Base-by-base conservation (phyloP, 2,329 filamentous ascomycete genomes). In the Scedosporium minutisporum region DNA sequence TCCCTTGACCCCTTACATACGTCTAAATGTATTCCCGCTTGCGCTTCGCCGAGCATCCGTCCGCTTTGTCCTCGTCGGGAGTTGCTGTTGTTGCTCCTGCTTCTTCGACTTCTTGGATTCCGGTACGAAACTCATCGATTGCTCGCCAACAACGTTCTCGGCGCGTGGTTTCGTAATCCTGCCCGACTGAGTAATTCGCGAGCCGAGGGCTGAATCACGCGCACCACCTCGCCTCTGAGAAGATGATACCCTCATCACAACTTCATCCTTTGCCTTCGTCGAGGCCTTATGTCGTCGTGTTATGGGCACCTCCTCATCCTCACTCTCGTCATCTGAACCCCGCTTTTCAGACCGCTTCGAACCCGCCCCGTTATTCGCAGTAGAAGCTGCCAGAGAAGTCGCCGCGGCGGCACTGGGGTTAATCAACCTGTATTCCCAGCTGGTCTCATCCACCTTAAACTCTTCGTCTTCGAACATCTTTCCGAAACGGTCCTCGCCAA, bases 391-490 rank as follows among this genome's bases (percentile, higher is more conserved):
- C 38, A n/a, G 33, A 16, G 33, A 25, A n/a, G 59, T 25, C 12
- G 60, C 60, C 2, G 60, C 60, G 5, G 60, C 60, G 4, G 91
- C 95, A 74, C 91, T 96, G 4, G 95, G 91, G 72, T 99, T 99
- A 75, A 96, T 86, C 57, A 88, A 82, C 64, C 87, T 85, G 79
- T 96, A 99, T 73, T 97, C 93, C 69, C 86, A 82, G 66, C 88
- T 96, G 46, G 78, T 88, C 76, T 99, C 95, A 73, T 99, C 93
- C 64, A 99, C 90, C 69, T 85, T 85, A 74, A 96, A 97, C 63
- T 96, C 93, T 69, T 93, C 89, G 73, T 97, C 91, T 71, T 97
- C 88, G 77, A 97, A 99, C 65, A 99, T 77, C 68, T 87, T 86
- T 67, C 83, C 83, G 82, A 99, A 97, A 79, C 95, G 93, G 60